phyloP scores from a whole-genome alignment of 2,329 filamentous ascomycete species.

The Epichloe uncinata region DNA sequence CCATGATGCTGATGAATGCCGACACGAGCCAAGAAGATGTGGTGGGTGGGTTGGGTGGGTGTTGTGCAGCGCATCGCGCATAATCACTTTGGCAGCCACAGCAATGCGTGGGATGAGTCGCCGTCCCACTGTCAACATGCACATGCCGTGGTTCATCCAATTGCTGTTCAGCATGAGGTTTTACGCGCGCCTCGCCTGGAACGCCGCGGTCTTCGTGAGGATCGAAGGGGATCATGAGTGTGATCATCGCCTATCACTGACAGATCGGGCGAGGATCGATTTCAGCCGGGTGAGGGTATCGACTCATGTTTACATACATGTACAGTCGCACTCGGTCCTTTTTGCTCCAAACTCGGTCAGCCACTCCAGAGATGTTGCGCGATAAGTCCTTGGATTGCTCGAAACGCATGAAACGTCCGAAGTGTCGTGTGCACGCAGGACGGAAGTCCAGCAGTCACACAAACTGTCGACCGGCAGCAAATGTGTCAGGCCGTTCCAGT shows the following conservation, averaged over 20 bases:
- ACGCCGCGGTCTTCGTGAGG: neutral
- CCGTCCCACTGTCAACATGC: neutral
- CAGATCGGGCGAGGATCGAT: neutral
- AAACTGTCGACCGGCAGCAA: too few species aligned
- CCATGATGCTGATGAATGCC: constrained; percentile 2
- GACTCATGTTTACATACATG: neutral
- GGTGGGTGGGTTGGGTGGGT: too few species aligned
- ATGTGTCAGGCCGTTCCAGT: too few species aligned
- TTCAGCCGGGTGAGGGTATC: neutral
- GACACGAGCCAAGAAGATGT: constrained; percentile 6
- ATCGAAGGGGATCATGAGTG: neutral
- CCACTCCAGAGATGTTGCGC: too few species aligned
- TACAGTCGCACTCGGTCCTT: neutral
- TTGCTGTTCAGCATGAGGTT: neutral
- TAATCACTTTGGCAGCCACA: neutral
- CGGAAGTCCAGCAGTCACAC: too few species aligned
- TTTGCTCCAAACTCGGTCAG: neutral
- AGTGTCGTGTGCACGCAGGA: neutral
- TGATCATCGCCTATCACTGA: too few species aligned
- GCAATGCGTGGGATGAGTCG: neutral
- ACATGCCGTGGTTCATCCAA: neutral
- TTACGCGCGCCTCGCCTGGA: neutral
- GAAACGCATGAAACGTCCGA: neutral
- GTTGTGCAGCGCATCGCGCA: neutral
- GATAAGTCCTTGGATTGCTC: neutral